These are phyloP conservation scores for Boletus rubroflammeus DNA, from an alignment of 768 basidiomycete species.

Conservation along the genomic window DNA sequence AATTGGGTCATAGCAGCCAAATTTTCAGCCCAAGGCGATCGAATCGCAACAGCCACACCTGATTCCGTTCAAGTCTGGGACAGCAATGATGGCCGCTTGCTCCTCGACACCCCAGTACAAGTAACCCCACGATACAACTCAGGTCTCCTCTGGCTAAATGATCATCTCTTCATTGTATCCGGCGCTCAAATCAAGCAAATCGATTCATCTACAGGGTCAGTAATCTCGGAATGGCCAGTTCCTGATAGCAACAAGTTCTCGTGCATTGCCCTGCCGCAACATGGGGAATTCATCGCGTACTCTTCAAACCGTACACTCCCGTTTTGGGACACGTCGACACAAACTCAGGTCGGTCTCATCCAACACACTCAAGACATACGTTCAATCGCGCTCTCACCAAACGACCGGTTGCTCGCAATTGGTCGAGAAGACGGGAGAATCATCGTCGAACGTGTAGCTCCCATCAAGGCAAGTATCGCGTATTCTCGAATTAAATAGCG, in stretches of 20 bases:
- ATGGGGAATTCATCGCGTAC: background rate
- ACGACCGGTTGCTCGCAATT: background rate
- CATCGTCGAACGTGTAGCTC: no score
- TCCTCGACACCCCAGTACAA: background rate
- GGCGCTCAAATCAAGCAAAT: no score
- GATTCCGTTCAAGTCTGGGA: no score
- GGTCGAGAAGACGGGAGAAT: background rate
- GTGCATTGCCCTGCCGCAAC: no score
- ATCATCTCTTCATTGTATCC: background rate
- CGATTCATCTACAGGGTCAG: no score
- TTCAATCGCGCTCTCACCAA: background rate
- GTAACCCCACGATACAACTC: background rate
- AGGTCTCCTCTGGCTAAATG: conserved; percentile 3
- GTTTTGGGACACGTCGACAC: background rate
- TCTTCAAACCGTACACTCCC: background rate
- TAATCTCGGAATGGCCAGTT: no score
- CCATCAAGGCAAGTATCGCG: no score
- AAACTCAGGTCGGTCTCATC: background rate
- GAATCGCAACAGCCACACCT: no score
- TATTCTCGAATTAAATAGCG: no score
- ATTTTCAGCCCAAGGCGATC: no score
- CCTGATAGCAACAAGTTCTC: no score
- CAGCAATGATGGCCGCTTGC: no score
- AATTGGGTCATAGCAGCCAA: background rate
- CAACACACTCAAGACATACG: background rate